Evolutionary conservation across 2,329 filamentous ascomycete genomes (phyloP), one percentile per base, ranked within the genome.

Genomic region (Volutella citrinella): DNA sequence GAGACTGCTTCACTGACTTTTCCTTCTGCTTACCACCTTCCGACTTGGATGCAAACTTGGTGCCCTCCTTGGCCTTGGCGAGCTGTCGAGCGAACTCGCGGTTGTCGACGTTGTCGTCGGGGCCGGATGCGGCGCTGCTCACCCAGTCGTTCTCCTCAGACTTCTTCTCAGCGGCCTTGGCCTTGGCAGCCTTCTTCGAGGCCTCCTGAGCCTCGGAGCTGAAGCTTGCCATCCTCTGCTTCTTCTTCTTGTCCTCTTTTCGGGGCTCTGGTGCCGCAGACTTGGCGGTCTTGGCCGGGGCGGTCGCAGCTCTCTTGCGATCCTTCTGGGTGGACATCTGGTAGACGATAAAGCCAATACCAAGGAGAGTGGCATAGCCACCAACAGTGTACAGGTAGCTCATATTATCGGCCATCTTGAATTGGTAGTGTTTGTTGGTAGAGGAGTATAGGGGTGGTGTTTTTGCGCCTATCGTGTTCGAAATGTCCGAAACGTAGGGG

Each of bases 1-100:
- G 78, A 42, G 71, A 79, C 58, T 85, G 80, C 70, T 88, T 87
- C 40, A 85, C 73, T 17, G 80, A 81, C 64, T 81, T 82, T 46
- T 78, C 70, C 40, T 78, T 74, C 62, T 82, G 83, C 63, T 82
- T 82, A 11, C 72, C 68, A 38, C 70, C 64, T 46, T 75, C 67
- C 49, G 73, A 56, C 57, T 74, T 72, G 51, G 64, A 60, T 40
- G 62, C 67, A 49, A 78, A 74, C 53, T 77, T 76, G 43, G 75
- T 77, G 38, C 87, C 87, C 46, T 84, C 72, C 66, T 87, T 84
- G 31, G 82, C 74, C 51, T 76, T 82, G 37, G 78, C 68, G 48
- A 93, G 72, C 57, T 86, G 82, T 52, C 76, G 76, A 19, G 87
- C 87, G 59, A 93, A 91, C 47, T 89, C 84, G 51, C 75, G 76